These are phyloP conservation scores for Neostapfia colusana DNA, from an alignment of 176 grass and related monocot genomes.

Conservation along the genomic window DNA sequence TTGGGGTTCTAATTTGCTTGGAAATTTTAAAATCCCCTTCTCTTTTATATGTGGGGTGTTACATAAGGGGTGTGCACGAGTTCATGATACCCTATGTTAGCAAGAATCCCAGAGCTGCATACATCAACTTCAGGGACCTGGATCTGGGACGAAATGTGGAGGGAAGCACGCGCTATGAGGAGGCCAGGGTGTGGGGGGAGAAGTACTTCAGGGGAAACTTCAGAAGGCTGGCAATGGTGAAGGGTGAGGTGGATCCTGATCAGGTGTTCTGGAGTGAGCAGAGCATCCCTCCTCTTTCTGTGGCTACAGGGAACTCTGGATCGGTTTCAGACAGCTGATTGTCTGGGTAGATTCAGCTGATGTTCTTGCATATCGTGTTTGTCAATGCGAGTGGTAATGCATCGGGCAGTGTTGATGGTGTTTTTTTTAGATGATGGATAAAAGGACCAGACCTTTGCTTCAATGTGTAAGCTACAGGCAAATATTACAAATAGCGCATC, in stretches of 20 bases:
- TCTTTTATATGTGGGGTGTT: too few relatives aligned
- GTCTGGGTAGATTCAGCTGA: neutral
- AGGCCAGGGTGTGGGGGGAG: slow-evolving; percentile 58
- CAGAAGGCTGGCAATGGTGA: slow-evolving; percentile 62
- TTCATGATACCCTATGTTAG: slow-evolving; percentile 61
- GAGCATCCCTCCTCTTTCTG: slow-evolving; percentile 61
- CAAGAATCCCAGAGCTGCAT: slow-evolving; percentile 53
- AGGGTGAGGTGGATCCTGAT: slow-evolving; percentile 63
- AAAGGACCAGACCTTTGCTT: too few relatives aligned
- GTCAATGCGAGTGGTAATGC: neutral
- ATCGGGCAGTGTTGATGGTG: neutral
- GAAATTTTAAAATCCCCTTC: too few relatives aligned
- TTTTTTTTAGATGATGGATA: neutral
- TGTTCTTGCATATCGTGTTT: neutral
- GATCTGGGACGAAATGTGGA: slow-evolving; percentile 65
- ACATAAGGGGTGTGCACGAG: slow-evolving; percentile 37
- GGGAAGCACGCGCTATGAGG: slow-evolving; percentile 40
- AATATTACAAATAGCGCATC: too few relatives aligned
- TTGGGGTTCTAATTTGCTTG: too few relatives aligned
- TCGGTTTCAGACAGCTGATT: slow-evolving; percentile 5
- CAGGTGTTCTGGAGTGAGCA: slow-evolving; percentile 91
- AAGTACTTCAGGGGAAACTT: slow-evolving; percentile 72
- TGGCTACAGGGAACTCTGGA: neutral
- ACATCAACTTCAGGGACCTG: slow-evolving; percentile 77
- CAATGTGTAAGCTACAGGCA: too few relatives aligned